Conservation (phyloP, 306 rosid species). For the Sphenostylis stenocarpa region DNA sequence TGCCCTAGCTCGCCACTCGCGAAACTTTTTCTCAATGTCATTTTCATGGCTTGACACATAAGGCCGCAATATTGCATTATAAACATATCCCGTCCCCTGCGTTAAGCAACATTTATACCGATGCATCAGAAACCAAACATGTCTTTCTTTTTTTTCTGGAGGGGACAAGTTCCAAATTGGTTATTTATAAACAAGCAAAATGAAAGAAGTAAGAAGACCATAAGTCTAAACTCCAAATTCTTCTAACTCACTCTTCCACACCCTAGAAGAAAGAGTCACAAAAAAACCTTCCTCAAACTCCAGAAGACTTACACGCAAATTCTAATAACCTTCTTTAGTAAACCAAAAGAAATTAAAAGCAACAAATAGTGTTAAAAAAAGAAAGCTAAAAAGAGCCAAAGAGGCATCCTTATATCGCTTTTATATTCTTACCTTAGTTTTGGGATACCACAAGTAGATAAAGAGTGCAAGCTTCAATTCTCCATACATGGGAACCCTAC, state of each 20-base stretch:
- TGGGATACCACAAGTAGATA: constrained; percentile 91
- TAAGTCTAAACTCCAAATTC: neutral
- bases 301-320: no score
- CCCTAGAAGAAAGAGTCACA: neutral
- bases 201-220: neutral
- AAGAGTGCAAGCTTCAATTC: constrained; percentile 85
- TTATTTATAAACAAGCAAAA: neutral
- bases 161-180: neutral
- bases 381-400: neutral
- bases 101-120: constrained; percentile 7
- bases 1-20: constrained; percentile 62
- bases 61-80: constrained; percentile 66
- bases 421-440: constrained; percentile 61
- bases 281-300: neutral
- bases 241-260: neutral
- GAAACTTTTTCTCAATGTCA: constrained; percentile 64
- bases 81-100: constrained; percentile 75
- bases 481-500: constrained; percentile 88
- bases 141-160: neutral
- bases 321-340: neutral
- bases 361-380: neutral
- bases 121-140: neutral
- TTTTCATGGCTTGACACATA: constrained; percentile 62
- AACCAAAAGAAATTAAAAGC: neutral
- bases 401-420: neutral